These are phyloP conservation scores for Yamadazyma blattariae DNA, from an alignment of 1,139 yeast species.

Conservation along the genomic window DNA sequence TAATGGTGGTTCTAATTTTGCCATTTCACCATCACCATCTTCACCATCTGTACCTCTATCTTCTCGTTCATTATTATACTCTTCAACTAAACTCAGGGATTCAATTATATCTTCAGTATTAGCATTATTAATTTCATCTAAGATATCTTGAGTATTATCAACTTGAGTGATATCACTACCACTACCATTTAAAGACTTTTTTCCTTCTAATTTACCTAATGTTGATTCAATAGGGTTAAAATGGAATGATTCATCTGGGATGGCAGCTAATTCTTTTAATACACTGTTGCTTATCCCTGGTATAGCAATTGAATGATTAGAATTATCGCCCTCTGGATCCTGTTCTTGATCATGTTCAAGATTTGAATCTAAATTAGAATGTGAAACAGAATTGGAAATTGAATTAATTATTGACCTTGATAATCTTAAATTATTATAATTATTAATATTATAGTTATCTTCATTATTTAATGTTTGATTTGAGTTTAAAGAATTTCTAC, in stretches of 20 bases:
- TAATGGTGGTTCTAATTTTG: slow-evolving; percentile 18
- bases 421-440: slow-evolving; percentile 2
- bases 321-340: slow-evolving; percentile 8
- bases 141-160: slow-evolving; percentile 34
- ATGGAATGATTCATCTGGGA: slow-evolving; percentile 71
- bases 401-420: slow-evolving; percentile 1
- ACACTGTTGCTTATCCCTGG: slow-evolving; percentile 65
- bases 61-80: background rate
- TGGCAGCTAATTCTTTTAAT: slow-evolving; percentile 69
- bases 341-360: too few relatives aligned
- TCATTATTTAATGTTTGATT: slow-evolving; percentile 17
- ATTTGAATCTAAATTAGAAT: slow-evolving; percentile 1
- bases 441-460: too few relatives aligned
- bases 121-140: slow-evolving; percentile 42
- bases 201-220: slow-evolving; percentile 74
- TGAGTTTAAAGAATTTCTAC: slow-evolving; percentile 19
- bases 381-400: background rate
- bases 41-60: too few relatives aligned
- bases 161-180: slow-evolving; percentile 25
- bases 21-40: slow-evolving; percentile 15
- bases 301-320: slow-evolving; percentile 41
- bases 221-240: slow-evolving; percentile 73
- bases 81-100: slow-evolving; percentile 14
- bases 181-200: slow-evolving; percentile 22
- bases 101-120: slow-evolving; percentile 38